Evolutionary conservation across 176 grass and related monocot species (phyloP).

Genomic region (Oryza australiensis): DNA sequence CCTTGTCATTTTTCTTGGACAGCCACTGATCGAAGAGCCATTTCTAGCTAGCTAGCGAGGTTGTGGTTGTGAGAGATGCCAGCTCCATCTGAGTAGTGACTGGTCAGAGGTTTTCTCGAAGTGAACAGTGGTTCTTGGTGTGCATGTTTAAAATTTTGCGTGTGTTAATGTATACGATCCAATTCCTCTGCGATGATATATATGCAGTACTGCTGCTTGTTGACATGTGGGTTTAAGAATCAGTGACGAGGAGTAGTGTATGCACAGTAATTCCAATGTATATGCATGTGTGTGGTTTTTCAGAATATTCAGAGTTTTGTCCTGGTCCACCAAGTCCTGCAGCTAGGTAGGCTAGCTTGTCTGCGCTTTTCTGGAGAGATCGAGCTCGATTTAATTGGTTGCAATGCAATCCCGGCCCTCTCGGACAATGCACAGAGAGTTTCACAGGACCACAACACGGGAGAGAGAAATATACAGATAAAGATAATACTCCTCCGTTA

Average conservation of each 20-base stretch:
- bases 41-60: not conserved
- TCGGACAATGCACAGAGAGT: not conserved
- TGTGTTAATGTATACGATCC: too few species aligned
- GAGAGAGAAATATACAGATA: not conserved
- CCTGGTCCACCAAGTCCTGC: conserved; percentile 5
- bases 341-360: not conserved
- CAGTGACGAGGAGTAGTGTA: too few species aligned
- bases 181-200: too few species aligned
- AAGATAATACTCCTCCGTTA: too few species aligned
- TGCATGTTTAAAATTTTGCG: not conserved
- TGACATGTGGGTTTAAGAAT: too few species aligned
- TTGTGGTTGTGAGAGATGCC: not conserved
- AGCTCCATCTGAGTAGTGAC: not conserved
- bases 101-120: not conserved
- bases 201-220: too few species aligned
- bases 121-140: not conserved
- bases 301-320: not conserved
- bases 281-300: not conserved
- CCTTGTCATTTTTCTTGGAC: not conserved
- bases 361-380: not conserved
- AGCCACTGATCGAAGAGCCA: not conserved
- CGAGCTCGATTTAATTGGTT: not conserved
- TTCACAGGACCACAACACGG: not conserved
- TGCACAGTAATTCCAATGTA: too few species aligned
- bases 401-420: conserved; percentile 10